Conservation (phyloP, 2,329 filamentous ascomycete species). For the Cytospora paraplurivora region DNA sequence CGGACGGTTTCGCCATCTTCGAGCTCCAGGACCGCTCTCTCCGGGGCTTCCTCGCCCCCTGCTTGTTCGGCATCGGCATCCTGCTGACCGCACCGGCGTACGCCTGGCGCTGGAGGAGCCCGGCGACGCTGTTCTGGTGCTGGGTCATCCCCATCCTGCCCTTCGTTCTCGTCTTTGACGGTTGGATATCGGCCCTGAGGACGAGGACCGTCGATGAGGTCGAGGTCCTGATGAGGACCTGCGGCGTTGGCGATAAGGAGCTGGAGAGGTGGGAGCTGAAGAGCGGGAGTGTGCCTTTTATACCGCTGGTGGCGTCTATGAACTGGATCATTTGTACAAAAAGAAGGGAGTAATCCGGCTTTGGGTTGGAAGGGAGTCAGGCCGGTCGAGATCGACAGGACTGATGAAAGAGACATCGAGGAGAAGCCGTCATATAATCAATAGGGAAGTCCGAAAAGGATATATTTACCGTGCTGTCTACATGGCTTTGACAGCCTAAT, state of each 20-base stretch:
- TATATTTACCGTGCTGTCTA: too few species aligned
- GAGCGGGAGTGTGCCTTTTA: slow-evolving; percentile 49
- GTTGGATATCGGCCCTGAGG: slow-evolving; percentile 65
- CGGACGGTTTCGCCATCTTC: slow-evolving; percentile 70
- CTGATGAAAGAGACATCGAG: too few species aligned
- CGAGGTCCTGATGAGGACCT: slow-evolving; percentile 57
- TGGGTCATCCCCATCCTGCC: slow-evolving; percentile 69
- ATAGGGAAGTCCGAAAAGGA: too few species aligned
- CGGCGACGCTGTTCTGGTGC: slow-evolving; percentile 63
- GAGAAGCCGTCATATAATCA: too few species aligned
- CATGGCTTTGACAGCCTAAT: too few species aligned
- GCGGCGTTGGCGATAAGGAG: slow-evolving; percentile 43
- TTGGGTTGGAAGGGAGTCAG: too few species aligned
- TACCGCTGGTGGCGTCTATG: slow-evolving; percentile 54
- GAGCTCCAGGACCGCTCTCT: slow-evolving; percentile 71
- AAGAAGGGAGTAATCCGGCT: slow-evolving; percentile 26
- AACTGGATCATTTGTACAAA: slow-evolving; percentile 56
- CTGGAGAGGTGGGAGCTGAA: slow-evolving; percentile 50
- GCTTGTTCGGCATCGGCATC: slow-evolving; percentile 55
- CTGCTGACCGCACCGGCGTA: slow-evolving; percentile 56
- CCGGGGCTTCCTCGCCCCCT: slow-evolving; percentile 54
- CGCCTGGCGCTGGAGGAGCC: slow-evolving; percentile 54
- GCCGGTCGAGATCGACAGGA: too few species aligned
- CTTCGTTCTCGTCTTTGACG: slow-evolving; percentile 69
- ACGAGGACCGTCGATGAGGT: slow-evolving; percentile 70